Evolutionary conservation across 2,329 filamentous ascomycete genomes (phyloP).

Genomic region (Pseudonectria foliicola): DNA sequence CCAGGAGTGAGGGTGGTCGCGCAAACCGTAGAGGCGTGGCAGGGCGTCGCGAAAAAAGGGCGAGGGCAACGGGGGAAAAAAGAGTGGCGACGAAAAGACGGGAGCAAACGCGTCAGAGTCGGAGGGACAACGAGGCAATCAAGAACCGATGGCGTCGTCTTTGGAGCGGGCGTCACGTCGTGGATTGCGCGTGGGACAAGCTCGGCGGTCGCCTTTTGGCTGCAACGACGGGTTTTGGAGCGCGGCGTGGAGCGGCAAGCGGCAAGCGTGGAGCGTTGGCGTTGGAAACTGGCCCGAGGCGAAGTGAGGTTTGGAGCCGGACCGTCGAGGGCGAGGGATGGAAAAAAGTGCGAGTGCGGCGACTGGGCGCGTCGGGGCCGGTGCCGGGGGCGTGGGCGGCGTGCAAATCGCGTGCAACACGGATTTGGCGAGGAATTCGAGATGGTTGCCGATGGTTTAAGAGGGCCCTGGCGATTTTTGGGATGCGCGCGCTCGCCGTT

Average conservation of each 20-base stretch:
- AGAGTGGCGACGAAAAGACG: constrained; percentile 5
- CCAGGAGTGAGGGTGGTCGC: constrained; percentile 13
- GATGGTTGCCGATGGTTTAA: constrained; percentile 54
- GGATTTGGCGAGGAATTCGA: constrained; percentile 43
- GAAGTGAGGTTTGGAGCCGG: no score
- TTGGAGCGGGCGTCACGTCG: constrained; percentile 20
- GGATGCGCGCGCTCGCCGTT: constrained; percentile 51
- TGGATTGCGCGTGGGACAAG: constrained; percentile 21
- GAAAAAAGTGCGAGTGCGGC: constrained; percentile 20
- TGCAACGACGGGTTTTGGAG: constrained; percentile 3
- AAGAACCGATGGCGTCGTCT: constrained; percentile 13
- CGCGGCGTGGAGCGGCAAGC: constrained; percentile 3
- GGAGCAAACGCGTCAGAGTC: constrained; percentile 21
- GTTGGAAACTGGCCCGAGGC: constrained; percentile 10
- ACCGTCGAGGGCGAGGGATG: no score
- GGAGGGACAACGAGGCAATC: constrained; percentile 10
- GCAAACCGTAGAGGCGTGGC: constrained; percentile 10
- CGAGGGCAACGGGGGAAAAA: constrained; percentile 10
- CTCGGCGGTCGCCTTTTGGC: constrained; percentile 14
- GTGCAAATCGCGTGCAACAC: constrained; percentile 49
- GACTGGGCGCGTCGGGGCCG: constrained; percentile 35
- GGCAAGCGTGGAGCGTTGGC: constrained; percentile 4
- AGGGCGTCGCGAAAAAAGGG: constrained; percentile 21
- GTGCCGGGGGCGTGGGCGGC: constrained; percentile 35
- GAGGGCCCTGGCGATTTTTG: constrained; percentile 55